Evolutionary conservation across 768 basidiomycete species (phyloP).

Genomic region (Rhodotorula diobovata): DNA sequence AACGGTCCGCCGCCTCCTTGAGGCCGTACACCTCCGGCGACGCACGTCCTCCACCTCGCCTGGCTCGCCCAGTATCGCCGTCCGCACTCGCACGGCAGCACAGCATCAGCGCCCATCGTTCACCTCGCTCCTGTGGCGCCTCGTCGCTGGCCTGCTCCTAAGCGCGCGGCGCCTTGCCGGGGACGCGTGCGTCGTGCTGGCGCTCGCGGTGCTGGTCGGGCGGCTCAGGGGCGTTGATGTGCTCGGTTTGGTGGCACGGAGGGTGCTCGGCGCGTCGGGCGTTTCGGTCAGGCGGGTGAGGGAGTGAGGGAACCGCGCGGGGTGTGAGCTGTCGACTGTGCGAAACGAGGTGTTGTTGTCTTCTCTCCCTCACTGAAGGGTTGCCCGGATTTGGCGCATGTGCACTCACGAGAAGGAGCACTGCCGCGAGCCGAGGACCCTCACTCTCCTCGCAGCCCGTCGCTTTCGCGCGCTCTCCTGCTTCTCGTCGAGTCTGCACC

Average conservation of each 20-base stretch:
- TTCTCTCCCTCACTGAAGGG: too few species aligned
- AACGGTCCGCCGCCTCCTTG: background rate
- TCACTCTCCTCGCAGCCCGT: too few species aligned
- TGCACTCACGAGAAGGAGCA: too few species aligned
- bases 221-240: constrained; percentile 15
- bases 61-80: background rate
- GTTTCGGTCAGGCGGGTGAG: too few species aligned
- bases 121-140: background rate
- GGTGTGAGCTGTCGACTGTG: too few species aligned
- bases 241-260: constrained; percentile 2
- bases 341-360: too few species aligned
- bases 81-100: background rate
- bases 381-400: too few species aligned
- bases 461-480: too few species aligned
- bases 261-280: background rate
- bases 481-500: too few species aligned
- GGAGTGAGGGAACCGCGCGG: too few species aligned
- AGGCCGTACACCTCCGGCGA: background rate
- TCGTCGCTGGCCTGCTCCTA: background rate
- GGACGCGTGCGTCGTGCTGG: background rate
- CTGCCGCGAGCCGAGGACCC: too few species aligned
- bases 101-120: background rate
- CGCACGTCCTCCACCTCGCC: background rate
- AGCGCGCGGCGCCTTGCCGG: background rate
- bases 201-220: constrained; percentile 5